phyloP scores from a whole-genome alignment of 352 stramenopile species.

The Thalassiosira hispida region DNA sequence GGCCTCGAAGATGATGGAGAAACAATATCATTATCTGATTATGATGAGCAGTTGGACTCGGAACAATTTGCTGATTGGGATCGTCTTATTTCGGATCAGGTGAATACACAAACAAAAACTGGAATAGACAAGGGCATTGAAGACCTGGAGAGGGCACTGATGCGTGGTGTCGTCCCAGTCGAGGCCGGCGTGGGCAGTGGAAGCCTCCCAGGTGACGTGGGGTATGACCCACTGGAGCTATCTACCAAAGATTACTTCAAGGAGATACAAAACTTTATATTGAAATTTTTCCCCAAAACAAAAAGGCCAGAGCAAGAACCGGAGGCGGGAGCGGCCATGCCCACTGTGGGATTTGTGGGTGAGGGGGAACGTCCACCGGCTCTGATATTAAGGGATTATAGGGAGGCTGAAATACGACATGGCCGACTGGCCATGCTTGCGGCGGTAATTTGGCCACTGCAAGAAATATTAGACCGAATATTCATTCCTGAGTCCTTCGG shows the following conservation, averaged over 20 bases:
- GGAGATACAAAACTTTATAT: slow-evolving; percentile 65
- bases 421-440: slow-evolving; percentile 84
- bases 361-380: slow-evolving; percentile 63
- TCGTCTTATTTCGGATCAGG: slow-evolving; percentile 13
- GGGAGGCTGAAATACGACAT: slow-evolving; percentile 84
- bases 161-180: slow-evolving; percentile 77
- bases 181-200: slow-evolving; percentile 74
- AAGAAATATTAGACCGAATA: slow-evolving; percentile 81
- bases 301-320: slow-evolving; percentile 30
- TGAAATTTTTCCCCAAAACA: slow-evolving; percentile 59
- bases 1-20: slow-evolving; percentile 34
- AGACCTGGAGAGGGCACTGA: slow-evolving; percentile 69
- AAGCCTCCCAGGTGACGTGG: slow-evolving; percentile 72
- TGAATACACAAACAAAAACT: background rate
- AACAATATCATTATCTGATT: slow-evolving; percentile 33
- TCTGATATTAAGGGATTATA: slow-evolving; percentile 83
- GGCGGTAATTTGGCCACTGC: slow-evolving; percentile 80
- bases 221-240: slow-evolving; percentile 76
- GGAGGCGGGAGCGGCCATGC: slow-evolving; percentile 38
- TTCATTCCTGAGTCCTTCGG: slow-evolving; percentile 74
- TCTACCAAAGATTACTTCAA: slow-evolving; percentile 79
- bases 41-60: slow-evolving; percentile 25
- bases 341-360: slow-evolving; percentile 31
- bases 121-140: slow-evolving; percentile 44
- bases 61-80: slow-evolving; percentile 41